These are phyloP conservation scores for Coniochaeta hoffmannii DNA, from an alignment of 2,329 filamentous ascomycete genomes.

Conservation along the genomic window DNA sequence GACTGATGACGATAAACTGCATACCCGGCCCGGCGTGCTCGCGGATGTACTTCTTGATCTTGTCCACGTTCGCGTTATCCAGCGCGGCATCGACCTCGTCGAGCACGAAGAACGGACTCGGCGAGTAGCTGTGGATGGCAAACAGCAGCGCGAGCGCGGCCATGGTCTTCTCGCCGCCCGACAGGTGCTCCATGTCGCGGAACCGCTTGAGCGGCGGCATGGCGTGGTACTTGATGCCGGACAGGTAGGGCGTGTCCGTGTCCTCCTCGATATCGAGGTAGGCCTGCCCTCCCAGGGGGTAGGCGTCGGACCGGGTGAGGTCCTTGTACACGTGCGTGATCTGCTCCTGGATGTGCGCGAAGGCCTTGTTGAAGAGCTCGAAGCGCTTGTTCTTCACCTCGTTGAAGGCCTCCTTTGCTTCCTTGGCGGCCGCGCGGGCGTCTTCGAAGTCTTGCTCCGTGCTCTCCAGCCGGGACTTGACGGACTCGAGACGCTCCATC, in stretches of 20 bases:
- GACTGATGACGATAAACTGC: conserved; percentile 97
- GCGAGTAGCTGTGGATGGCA: conserved; percentile 93
- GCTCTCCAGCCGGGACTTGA: conserved; percentile 72
- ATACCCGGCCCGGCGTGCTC: conserved; percentile 93
- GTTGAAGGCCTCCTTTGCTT: conserved; percentile 50
- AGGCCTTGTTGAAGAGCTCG: conserved; percentile 92
- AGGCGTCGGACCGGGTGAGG: conserved; percentile 82
- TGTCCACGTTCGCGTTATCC: conserved; percentile 95
- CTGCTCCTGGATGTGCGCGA: conserved; percentile 89
- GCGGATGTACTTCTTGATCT: conserved; percentile 92
- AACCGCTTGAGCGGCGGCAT: conserved; percentile 98
- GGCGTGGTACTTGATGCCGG: conserved; percentile 95
- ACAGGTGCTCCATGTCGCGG: conserved; percentile 97
- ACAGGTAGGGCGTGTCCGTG: conserved; percentile 90
- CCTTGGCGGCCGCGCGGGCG: conserved; percentile 64
- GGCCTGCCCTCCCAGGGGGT: conserved; percentile 80
- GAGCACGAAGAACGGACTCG: conserved; percentile 92
- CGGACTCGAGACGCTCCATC: conserved; percentile 80
- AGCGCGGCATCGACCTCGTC: conserved; percentile 97
- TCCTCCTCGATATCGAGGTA: conserved; percentile 93
- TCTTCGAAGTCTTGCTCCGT: conserved; percentile 88
- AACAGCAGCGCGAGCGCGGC: conserved; percentile 93
- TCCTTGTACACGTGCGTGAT: conserved; percentile 94
- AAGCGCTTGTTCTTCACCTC: conserved; percentile 74
- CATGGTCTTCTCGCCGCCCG: conserved; percentile 98